Percentiles rank a stretch among this genome's conserved stretches.
Conservation (phyloP, 352 stramenopile species). For the Globisporangium echinulatum region DNA sequence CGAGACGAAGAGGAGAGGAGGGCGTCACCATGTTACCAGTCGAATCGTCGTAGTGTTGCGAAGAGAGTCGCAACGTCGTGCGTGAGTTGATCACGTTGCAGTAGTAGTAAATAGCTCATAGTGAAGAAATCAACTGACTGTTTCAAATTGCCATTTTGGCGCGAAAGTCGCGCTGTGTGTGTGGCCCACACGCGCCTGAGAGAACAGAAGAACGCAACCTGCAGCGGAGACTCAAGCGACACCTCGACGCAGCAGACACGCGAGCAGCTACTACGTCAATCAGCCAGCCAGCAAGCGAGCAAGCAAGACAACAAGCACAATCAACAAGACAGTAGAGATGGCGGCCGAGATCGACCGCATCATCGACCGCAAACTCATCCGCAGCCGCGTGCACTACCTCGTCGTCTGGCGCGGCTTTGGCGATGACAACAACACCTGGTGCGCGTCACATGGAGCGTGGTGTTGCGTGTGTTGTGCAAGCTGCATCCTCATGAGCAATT, state of each 20-base stretch:
- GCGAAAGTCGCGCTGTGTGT: neutral
- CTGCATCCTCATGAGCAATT: no score
- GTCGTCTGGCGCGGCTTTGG: conserved; percentile 73
- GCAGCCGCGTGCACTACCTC: conserved; percentile 78
- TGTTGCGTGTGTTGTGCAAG: neutral
- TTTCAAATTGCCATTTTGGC: neutral
- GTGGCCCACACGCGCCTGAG: neutral
- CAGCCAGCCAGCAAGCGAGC: no score
- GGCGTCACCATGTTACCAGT: no score
- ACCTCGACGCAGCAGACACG: no score
- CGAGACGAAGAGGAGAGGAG: no score
- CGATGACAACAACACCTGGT: conserved; percentile 85
- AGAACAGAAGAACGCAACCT: neutral
- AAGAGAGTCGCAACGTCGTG: no score
- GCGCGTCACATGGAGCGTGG: neutral
- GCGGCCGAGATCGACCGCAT: conserved; percentile 71
- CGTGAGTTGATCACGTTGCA: no score
- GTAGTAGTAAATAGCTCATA: neutral
- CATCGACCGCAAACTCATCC: conserved; percentile 75
- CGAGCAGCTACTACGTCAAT: neutral
- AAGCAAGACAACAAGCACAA: neutral
- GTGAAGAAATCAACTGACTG: neutral
- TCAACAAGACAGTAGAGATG: conserved; percentile 21
- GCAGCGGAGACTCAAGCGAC: neutral
- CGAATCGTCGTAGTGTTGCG: no score